Base-by-base conservation (phyloP, 805 yeast species). In the Saturnispora mendoncae region DNA sequence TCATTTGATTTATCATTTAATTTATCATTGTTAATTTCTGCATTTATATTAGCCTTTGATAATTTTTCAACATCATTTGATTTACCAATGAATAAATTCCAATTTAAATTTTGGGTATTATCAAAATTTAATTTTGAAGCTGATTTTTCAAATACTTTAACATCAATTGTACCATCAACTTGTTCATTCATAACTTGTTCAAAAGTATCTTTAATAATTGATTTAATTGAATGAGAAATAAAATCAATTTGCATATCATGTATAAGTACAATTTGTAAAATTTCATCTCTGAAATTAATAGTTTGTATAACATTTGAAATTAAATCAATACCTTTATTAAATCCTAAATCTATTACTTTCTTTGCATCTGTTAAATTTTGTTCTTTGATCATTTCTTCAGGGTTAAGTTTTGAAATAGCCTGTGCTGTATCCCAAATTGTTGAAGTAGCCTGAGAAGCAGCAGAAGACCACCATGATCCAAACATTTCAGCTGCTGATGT, bases 51-150 rank as follows among this genome's bases (percentile, higher is more conserved):
- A 4, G 97, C 97, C 52, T 75, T 70, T 31, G 94, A 82, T 45
- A 92, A 71, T 58, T 92, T 90, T 53, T 84, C 94, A 12, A 92
- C 97, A 58, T 86, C 94, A 33, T 77, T 72, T 1, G 77, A 53
- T 48, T 82, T 81, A 7, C 97, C 97, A 17, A 71, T 65, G 56
- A 87, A 85, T 50, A 84, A 58, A 18, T 29, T 34, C 43, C 43
- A 40, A 24, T 29, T 34, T 15, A 15, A 17, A 4, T 29, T 25
- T 6, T 31, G 20, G 4, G 32, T 10, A 23, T 23, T 10, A 23
- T 23, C n/a, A n/a, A n/a, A 10, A 8, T 21, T 14, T n/a, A 23
- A 13, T 17, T 23, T 30, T 12, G 63, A 59, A n/a, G 64, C 65
- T 10, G 68, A 67, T 53, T 66, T 65, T 50, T 79, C 78, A 45